Base-by-base conservation (phyloP, 2,329 filamentous ascomycete species). In the Fonsecaea erecta region DNA sequence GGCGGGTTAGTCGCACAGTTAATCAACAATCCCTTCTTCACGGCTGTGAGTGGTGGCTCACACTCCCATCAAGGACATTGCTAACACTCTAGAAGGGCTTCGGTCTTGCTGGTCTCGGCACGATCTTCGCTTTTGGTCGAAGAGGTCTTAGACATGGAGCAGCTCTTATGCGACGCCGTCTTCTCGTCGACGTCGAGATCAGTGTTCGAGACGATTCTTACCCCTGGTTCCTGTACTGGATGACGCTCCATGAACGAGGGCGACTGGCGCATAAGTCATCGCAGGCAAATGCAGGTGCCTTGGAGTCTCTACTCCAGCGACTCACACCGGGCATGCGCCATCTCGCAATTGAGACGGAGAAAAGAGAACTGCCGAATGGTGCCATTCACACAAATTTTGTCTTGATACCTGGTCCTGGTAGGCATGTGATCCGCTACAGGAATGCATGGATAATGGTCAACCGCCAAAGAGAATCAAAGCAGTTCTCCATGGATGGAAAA, bases 121-220 rank as follows among this genome's bases (percentile, higher is more conserved):
- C 93, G 35, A 90, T 86, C 46, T 85, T 93, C 34, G 90, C 92
- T 12, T 86, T 96, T 71, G 91, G 89, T 32, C 92, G 95, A 68
- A 90, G 90, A 74, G 91, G 91, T 35, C 77, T 90, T 65, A 86
- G 93, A 66, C 83, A 88, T 72, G 88, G 88, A 61, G 88, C 89
- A n/a, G 85, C 86, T 51, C 83, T 96, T 63, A 80, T 97, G 64
- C 90, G 92, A 56, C 88, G 90, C 60, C 91, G 94, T 55, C 87
- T 99, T 80, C 88, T 99, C 32, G 92, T 98, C 73, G 93, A 97
- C 73, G 88, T 99, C 73, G 95, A 99, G 78, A 97, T 99, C 77
- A 94, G 91, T 77, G 91, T 92, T 75, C 91, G 94, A 73, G 95
- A 99, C 79, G 88, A 92, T 52, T 93, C 94, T 1, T 99, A 98